Conservation (phyloP, 441 rosid genomes). For the Syzygium syzygioides region DNA sequence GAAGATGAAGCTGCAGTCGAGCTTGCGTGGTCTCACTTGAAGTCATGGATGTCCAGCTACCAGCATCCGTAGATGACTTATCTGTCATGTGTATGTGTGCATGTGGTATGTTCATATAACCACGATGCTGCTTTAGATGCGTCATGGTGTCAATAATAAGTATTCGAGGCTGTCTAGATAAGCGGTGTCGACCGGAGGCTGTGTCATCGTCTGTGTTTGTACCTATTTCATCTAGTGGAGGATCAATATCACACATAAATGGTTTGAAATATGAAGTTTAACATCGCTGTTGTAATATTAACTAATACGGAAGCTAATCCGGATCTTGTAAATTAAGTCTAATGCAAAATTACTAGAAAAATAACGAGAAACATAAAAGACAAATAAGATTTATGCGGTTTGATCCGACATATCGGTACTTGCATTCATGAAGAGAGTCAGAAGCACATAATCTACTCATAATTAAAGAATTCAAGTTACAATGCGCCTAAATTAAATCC, state of each 20-base stretch:
- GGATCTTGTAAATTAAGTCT: no score
- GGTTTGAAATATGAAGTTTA: background rate
- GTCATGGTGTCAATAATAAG: background rate
- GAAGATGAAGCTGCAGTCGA: constrained; percentile 76
- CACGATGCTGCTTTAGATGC: background rate
- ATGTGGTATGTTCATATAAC: background rate
- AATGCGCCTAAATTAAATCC: no score
- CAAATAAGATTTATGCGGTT: no score
- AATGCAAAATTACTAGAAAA: no score
- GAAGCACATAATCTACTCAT: no score
- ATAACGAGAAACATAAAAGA: no score
- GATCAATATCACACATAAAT: background rate
- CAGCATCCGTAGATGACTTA: constrained; percentile 6
- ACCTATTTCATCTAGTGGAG: background rate
- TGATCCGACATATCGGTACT: no score
- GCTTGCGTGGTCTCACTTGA: constrained; percentile 84
- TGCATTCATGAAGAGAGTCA: no score
- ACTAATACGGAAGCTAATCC: no score
- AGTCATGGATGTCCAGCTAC: constrained; percentile 68
- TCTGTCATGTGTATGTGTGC: no score
- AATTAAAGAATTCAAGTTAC: no score
- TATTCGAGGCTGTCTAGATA: background rate
- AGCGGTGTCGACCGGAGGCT: background rate
- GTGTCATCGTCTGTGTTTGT: background rate
- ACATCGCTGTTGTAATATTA: no score